phyloP scores from a whole-genome alignment of 768 basidiomycete species.

The Kwoniella sp. region DNA sequence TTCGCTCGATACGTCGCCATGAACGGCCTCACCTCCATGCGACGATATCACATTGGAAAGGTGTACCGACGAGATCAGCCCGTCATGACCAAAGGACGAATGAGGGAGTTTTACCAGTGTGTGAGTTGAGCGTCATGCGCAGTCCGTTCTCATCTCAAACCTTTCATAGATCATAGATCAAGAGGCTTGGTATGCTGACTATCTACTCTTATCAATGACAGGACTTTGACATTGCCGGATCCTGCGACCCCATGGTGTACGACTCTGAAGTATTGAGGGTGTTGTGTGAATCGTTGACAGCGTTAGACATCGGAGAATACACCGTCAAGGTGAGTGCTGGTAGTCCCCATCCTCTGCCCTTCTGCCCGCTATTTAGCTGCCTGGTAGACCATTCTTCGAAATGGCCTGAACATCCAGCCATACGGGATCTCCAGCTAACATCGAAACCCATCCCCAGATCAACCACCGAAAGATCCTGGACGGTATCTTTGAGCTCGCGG shows the following conservation, averaged over 20 bases:
- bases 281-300: constrained; percentile 74
- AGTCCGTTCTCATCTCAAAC: too few species aligned
- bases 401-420: too few species aligned
- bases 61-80: constrained; percentile 96
- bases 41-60: constrained; percentile 98
- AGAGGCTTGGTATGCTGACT: too few species aligned
- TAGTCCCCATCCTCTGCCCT: neutral
- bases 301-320: constrained; percentile 88
- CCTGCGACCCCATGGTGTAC: constrained; percentile 95
- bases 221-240: constrained; percentile 94
- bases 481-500: constrained; percentile 94
- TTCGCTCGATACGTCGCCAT: constrained; percentile 94
- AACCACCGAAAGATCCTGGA: constrained; percentile 97
- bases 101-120: constrained; percentile 98
- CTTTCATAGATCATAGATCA: too few species aligned
- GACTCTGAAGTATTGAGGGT: constrained; percentile 88
- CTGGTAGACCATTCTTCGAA: too few species aligned
- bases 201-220: constrained; percentile 48
- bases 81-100: constrained; percentile 94
- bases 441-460: constrained; percentile 60
- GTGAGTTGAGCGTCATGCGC: constrained; percentile 60
- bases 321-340: constrained; percentile 77
- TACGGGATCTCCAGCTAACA: neutral
- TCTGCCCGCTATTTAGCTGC: too few species aligned
- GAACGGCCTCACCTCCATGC: constrained; percentile 73